These are phyloP conservation scores for Mycosphaerella sp. DNA, from an alignment of 2,329 filamentous ascomycete genomes.

Conservation along the genomic window DNA sequence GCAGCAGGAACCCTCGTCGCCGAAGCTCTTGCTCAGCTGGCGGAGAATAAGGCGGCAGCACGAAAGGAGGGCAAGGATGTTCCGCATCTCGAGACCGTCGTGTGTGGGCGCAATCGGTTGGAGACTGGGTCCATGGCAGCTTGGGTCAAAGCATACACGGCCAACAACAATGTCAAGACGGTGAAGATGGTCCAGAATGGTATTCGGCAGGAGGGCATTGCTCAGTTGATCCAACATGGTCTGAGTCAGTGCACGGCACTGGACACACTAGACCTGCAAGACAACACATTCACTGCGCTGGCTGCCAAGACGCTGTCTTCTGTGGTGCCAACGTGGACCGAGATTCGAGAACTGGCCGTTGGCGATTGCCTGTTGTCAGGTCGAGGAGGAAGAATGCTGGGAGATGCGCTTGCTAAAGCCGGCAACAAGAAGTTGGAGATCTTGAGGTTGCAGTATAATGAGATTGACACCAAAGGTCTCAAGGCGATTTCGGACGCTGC, in stretches of 20 bases:
- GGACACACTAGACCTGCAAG: slow-evolving; percentile 80
- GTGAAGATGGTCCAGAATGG: slow-evolving; percentile 99
- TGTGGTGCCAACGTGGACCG: slow-evolving; percentile 66
- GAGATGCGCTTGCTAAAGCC: slow-evolving; percentile 64
- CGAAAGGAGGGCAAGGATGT: slow-evolving; percentile 62
- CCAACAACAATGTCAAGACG: slow-evolving; percentile 70
- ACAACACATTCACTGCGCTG: slow-evolving; percentile 87
- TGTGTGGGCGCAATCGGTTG: slow-evolving; percentile 90
- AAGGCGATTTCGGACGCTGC: slow-evolving; percentile 64
- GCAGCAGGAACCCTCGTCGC: slow-evolving; percentile 84
- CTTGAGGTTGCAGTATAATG: slow-evolving; percentile 85
- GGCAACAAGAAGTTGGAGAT: slow-evolving; percentile 73
- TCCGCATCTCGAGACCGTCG: slow-evolving; percentile 85
- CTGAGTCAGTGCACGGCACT: slow-evolving; percentile 64
- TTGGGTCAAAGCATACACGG: slow-evolving; percentile 81
- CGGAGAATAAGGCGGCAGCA: slow-evolving; percentile 74
- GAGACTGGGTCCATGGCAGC: slow-evolving; percentile 95
- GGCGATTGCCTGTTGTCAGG: slow-evolving; percentile 79
- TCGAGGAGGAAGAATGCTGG: slow-evolving; percentile 69
- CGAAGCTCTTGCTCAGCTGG: slow-evolving; percentile 74
- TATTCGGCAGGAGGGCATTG: slow-evolving; percentile 89
- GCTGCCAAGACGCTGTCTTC: slow-evolving; percentile 73
- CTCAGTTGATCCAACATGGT: slow-evolving; percentile 70
- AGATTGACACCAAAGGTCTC: slow-evolving; percentile 73
- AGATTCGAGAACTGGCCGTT: slow-evolving; percentile 75